These are phyloP conservation scores for Adansonia grandidieri DNA, from an alignment of 441 rosid species.

Conservation along the genomic window DNA sequence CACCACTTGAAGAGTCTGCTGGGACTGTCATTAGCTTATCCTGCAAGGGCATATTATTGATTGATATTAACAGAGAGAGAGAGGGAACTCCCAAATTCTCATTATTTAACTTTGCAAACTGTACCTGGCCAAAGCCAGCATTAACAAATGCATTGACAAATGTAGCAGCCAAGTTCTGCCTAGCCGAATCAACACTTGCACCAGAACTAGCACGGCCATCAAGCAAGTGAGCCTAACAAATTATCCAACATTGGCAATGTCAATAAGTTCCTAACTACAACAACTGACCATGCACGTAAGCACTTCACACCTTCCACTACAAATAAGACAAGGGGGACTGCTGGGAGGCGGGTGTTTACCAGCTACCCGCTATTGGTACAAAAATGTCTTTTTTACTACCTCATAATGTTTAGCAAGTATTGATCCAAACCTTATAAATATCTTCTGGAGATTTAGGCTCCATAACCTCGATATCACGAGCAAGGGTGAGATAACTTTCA, in stretches of 20 bases:
- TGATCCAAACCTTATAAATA: conserved; percentile 75
- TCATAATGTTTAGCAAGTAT: neutral
- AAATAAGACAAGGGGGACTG: neutral
- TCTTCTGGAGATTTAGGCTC: conserved; percentile 98
- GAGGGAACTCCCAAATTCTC: neutral
- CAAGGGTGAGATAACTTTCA: conserved; percentile 93
- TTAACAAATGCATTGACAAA: conserved; percentile 98
- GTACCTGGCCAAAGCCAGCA: conserved; percentile 97
- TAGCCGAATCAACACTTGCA: conserved; percentile 88
- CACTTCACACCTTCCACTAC: neutral
- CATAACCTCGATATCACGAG: conserved; percentile 99
- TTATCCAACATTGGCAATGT: neutral
- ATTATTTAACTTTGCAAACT: conserved; percentile 19
- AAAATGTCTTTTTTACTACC: neutral
- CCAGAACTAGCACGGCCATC: conserved; percentile 91
- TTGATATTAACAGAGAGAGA: conserved; percentile 6
- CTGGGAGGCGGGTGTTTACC: neutral
- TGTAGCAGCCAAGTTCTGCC: conserved; percentile 93
- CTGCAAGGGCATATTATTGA: conserved; percentile 45
- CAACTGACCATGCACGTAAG: neutral
- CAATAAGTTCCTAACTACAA: neutral
- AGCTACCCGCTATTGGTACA: neutral
- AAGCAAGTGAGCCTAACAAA: conserved; percentile 85
- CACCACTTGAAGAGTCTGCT: conserved; percentile 67
- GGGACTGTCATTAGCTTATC: conserved; percentile 92